phyloP scores from a whole-genome alignment of 495 filamentous ascomycete genomes.

The Collariella sp. region DNA sequence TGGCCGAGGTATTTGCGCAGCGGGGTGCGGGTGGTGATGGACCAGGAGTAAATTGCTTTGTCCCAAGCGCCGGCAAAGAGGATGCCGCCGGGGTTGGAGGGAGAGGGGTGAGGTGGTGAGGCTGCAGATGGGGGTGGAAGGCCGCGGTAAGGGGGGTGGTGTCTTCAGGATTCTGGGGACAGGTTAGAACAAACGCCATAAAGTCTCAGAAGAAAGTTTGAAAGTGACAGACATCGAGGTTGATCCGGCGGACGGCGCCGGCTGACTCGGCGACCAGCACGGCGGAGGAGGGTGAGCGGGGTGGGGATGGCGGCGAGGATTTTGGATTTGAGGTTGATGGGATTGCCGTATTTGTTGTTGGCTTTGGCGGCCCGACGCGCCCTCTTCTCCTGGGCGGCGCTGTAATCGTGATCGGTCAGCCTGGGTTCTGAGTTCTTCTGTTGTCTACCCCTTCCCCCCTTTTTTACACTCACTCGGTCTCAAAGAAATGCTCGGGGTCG shows the following conservation, averaged over 20 bases:
- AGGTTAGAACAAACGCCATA: neutral
- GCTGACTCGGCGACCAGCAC: slow-evolving; percentile 78
- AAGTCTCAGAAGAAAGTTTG: neutral
- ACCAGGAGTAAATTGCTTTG: slow-evolving; percentile 80
- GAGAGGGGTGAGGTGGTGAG: slow-evolving; percentile 47
- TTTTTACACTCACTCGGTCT: slow-evolving; percentile 57
- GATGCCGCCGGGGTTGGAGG: too few relatives aligned
- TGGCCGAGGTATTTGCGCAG: slow-evolving; percentile 64
- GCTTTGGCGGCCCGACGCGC: slow-evolving; percentile 71
- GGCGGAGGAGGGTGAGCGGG: slow-evolving; percentile 43
- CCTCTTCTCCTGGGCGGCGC: slow-evolving; percentile 62
- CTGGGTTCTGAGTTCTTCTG: neutral
- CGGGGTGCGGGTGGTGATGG: slow-evolving; percentile 45
- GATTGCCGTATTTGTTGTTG: slow-evolving; percentile 71
- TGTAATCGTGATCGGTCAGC: slow-evolving; percentile 28
- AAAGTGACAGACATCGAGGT: slow-evolving; percentile 59
- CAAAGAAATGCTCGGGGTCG: slow-evolving; percentile 63
- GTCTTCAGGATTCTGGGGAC: slow-evolving; percentile 22
- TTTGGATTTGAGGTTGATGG: slow-evolving; percentile 75
- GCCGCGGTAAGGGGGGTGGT: slow-evolving; percentile 52
- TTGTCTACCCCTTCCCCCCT: neutral
- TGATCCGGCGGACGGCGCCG: slow-evolving; percentile 62
- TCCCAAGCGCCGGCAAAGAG: slow-evolving; percentile 92
- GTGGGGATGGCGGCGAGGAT: slow-evolving; percentile 67
- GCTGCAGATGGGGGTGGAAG: slow-evolving; percentile 73